These are phyloP conservation scores for Boletus rubescentipes DNA, from an alignment of 768 basidiomycete genomes.

Conservation along the genomic window DNA sequence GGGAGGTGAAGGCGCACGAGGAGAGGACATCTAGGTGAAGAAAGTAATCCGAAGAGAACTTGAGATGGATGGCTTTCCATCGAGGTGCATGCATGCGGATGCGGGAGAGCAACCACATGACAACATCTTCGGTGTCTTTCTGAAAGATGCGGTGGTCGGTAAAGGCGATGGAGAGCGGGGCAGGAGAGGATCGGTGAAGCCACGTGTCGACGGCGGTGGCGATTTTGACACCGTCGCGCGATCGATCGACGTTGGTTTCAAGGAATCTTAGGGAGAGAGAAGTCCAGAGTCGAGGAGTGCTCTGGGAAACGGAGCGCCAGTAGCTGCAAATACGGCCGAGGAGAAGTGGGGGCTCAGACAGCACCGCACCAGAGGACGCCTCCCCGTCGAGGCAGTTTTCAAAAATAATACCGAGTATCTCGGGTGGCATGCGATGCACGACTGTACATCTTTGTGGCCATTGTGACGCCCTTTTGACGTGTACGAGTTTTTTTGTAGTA, in stretches of 20 bases:
- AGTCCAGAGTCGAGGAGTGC: constrained; percentile 25
- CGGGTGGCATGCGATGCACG: constrained; percentile 21
- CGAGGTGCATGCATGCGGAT: constrained; percentile 19
- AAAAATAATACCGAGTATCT: constrained; percentile 41
- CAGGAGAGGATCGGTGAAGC: constrained; percentile 21
- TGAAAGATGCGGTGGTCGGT: constrained; percentile 28
- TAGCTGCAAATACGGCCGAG: constrained; percentile 25
- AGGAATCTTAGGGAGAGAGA: constrained; percentile 24
- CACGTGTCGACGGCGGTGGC: constrained; percentile 21
- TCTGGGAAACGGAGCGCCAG: constrained; percentile 24
- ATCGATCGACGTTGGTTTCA: constrained; percentile 22
- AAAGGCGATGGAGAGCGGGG: constrained; percentile 24
- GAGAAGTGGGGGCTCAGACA: constrained; percentile 23
- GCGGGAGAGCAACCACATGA: constrained; percentile 19
- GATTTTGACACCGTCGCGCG: constrained; percentile 16
- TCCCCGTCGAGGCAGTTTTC: constrained; percentile 17
- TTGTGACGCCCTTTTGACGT: neutral
- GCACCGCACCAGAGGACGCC: neutral
- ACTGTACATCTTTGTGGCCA: neutral
- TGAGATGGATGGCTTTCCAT: constrained; percentile 28
- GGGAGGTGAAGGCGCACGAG: constrained; percentile 21
- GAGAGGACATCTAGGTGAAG: constrained; percentile 15
- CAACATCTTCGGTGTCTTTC: constrained; percentile 21
- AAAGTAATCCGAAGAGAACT: constrained; percentile 31
- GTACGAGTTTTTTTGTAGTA: neutral